Percentiles rank a stretch among this genome's conserved stretches.
Conservation (phyloP, 2,329 filamentous ascomycete species). For the Aspergillus nomiae region DNA sequence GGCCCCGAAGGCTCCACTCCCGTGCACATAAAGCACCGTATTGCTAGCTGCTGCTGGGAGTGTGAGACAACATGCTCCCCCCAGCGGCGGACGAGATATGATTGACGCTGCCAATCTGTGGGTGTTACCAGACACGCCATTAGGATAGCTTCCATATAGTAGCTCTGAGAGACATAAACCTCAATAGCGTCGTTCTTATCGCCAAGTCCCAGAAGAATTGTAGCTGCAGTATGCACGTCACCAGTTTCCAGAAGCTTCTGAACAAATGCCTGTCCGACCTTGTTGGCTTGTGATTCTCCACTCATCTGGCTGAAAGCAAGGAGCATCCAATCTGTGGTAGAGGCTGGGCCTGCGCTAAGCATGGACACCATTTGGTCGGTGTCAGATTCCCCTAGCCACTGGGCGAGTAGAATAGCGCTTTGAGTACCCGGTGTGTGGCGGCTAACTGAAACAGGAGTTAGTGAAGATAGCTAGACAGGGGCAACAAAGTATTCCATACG, state of each 20-base stretch:
- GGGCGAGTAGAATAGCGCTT: constrained; percentile 78
- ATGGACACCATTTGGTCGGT: constrained; percentile 78
- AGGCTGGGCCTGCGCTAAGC: constrained; percentile 78
- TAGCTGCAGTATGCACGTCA: constrained; percentile 88
- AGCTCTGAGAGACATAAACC: constrained; percentile 88
- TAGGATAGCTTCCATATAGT: constrained; percentile 89
- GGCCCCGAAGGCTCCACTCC: constrained; percentile 81
- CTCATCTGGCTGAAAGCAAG: constrained; percentile 88
- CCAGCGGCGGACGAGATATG: constrained; percentile 88
- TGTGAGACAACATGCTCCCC: constrained; percentile 87
- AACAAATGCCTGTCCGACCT: constrained; percentile 86
- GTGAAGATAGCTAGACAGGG: constrained; percentile 3
- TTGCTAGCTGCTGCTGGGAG: constrained; percentile 85
- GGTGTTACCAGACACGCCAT: constrained; percentile 82
- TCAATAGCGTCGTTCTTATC: constrained; percentile 95
- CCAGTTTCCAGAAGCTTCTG: constrained; percentile 86
- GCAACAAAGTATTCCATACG: constrained; percentile 43
- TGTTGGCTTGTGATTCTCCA: constrained; percentile 75
- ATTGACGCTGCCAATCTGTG: constrained; percentile 86
- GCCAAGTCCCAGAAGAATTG: constrained; percentile 88
- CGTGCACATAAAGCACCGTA: constrained; percentile 89
- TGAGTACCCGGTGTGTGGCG: constrained; percentile 73
- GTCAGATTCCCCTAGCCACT: constrained; percentile 88
- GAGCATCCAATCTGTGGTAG: constrained; percentile 95
- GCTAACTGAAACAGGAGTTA: constrained; percentile 51